Conservation (phyloP, 495 filamentous ascomycete genomes). For the Jackrogersella multiformis region DNA sequence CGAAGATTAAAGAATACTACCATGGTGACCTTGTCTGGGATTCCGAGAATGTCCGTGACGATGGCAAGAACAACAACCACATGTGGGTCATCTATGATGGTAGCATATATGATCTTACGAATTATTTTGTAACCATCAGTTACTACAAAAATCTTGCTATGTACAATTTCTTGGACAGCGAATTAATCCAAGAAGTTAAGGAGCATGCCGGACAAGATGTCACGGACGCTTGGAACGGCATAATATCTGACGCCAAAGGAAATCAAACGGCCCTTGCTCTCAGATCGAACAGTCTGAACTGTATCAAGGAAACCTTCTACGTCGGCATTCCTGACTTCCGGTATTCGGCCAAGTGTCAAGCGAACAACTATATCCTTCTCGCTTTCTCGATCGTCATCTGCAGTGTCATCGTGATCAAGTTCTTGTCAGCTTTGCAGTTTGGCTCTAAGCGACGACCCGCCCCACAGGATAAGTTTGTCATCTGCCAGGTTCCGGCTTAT, state of each 20-base stretch:
- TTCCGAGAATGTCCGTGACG: conserved; percentile 59
- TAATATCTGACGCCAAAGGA: conserved; percentile 47
- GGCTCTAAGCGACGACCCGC: conserved; percentile 89
- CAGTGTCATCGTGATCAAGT: conserved; percentile 83
- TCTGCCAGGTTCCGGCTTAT: conserved; percentile 97
- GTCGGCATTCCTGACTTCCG: conserved; percentile 87
- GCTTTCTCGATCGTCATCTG: conserved; percentile 85
- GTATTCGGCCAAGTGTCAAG: conserved; percentile 75
- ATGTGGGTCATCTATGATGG: conserved; percentile 81
- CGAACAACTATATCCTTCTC: conserved; percentile 92
- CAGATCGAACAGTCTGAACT: conserved; percentile 70
- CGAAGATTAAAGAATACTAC: conserved; percentile 82
- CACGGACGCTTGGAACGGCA: conserved; percentile 66
- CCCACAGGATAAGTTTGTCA: conserved; percentile 97
- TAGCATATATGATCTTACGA: conserved; percentile 85
- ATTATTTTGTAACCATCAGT: conserved; percentile 84
- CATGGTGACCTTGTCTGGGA: conserved; percentile 85
- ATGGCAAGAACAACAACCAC: conserved; percentile 72
- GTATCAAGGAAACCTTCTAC: conserved; percentile 86
- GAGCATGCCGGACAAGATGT: conserved; percentile 82
- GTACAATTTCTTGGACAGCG: conserved; percentile 74
- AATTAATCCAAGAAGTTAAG: conserved; percentile 71
- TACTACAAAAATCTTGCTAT: conserved; percentile 48
- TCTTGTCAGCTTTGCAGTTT: conserved; percentile 92
- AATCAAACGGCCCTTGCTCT: conserved; percentile 51